phyloP scores from a whole-genome alignment of 2,329 filamentous ascomycete species.

The Leptographium lundbergii region DNA sequence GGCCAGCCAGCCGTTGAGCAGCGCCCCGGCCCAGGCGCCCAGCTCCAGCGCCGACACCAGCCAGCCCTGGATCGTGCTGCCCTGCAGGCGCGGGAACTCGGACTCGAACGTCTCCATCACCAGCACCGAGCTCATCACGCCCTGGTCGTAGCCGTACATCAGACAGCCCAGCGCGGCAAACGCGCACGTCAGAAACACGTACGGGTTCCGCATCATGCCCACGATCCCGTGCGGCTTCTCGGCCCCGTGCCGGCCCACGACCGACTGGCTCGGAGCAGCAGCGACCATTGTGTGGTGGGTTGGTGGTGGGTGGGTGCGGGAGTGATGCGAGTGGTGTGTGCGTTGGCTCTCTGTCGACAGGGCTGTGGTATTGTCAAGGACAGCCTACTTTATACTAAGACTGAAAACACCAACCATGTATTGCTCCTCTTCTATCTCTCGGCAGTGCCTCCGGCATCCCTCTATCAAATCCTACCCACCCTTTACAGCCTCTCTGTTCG shows the following conservation, averaged over 20 bases:
- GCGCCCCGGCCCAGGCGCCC: conserved; percentile 62
- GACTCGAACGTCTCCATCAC: conserved; percentile 45
- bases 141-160: conserved; percentile 62
- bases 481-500: background rate
- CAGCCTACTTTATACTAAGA: too few relatives aligned
- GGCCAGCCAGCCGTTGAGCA: conserved; percentile 59
- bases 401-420: too few relatives aligned
- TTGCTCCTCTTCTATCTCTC: background rate
- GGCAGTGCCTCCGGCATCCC: background rate
- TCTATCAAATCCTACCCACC: too few relatives aligned
- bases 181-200: conserved; percentile 44
- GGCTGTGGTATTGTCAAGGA: too few relatives aligned
- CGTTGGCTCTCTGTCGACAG: background rate
- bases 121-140: conserved; percentile 60
- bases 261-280: background rate
- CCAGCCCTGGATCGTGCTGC: conserved; percentile 38
- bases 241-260: background rate
- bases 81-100: conserved; percentile 33
- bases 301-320: background rate
- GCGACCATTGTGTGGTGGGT: background rate
- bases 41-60: conserved; percentile 59
- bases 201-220: background rate
- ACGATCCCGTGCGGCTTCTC: background rate
- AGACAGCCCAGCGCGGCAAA: conserved; percentile 52
- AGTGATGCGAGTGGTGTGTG: background rate